These are phyloP conservation scores for Staphylotrichum longicolle DNA, from an alignment of 495 filamentous ascomycete genomes.

Conservation along the genomic window DNA sequence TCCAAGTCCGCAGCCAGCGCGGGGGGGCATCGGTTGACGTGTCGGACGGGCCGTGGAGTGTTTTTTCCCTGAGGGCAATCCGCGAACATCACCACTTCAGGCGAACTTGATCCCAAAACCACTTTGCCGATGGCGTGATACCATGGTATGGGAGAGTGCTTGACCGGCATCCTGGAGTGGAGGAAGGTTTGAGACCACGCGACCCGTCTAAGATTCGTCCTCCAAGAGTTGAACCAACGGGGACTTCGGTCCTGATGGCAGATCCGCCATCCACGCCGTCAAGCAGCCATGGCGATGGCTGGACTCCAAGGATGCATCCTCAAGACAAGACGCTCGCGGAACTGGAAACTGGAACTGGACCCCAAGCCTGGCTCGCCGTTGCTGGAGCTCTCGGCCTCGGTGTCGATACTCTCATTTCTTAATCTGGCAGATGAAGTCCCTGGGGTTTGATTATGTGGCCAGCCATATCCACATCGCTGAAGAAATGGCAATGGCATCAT, in stretches of 20 bases:
- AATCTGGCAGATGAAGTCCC: no score
- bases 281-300: not conserved
- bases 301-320: not conserved
- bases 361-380: not conserved
- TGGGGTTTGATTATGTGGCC: no score
- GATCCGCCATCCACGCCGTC: not conserved
- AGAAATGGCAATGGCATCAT: no score
- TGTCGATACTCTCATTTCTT: no score
- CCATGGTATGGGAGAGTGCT: not conserved
- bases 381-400: slow-evolving; percentile 3
- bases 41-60: slow-evolving; percentile 11
- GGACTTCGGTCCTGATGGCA: not conserved
- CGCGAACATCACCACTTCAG: not conserved
- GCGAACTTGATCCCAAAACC: not conserved
- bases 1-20: not conserved
- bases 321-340: not conserved
- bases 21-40: not conserved
- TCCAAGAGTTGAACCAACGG: no score
- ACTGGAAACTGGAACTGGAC: not conserved
- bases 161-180: not conserved
- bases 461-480: no score
- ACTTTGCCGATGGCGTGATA: not conserved
- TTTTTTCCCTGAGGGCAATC: not conserved
- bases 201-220: not conserved
- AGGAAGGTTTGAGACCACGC: no score